Percentiles rank a stretch among this genome's conserved stretches.
phyloP scores from a whole-genome alignment of 495 filamentous ascomycete genomes.

The Penicillium verhagenii region DNA sequence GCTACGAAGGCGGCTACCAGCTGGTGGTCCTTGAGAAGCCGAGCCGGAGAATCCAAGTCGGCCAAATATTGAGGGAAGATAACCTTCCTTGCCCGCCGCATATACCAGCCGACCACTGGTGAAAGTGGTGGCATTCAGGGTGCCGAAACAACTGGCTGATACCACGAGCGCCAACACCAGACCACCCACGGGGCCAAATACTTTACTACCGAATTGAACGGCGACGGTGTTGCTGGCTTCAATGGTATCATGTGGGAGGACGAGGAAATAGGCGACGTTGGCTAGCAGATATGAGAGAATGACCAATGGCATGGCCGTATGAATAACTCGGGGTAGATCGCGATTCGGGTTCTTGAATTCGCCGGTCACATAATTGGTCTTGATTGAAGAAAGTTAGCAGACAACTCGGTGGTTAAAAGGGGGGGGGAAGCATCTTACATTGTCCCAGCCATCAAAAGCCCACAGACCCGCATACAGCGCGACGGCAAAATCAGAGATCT shows the following conservation, averaged over 20 bases:
- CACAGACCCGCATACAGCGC: constrained; percentile 94
- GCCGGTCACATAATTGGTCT: constrained; percentile 96
- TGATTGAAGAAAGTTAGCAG: constrained; percentile 5
- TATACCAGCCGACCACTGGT: constrained; percentile 91
- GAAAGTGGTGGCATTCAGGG: constrained; percentile 92
- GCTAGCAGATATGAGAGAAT: constrained; percentile 87
- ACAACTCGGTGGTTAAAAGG: background rate
- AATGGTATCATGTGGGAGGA: constrained; percentile 78
- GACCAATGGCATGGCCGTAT: constrained; percentile 94
- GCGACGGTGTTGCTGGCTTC: constrained; percentile 88
- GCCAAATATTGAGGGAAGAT: constrained; percentile 80
- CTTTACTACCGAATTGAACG: constrained; percentile 86
- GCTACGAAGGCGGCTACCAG: constrained; percentile 49
- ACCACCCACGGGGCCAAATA: constrained; percentile 81
- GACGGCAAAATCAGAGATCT: constrained; percentile 81
- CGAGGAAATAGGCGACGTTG: constrained; percentile 91
- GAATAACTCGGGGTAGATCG: constrained; percentile 91
- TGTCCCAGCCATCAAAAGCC: constrained; percentile 99
- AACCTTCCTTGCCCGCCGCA: constrained; percentile 92
- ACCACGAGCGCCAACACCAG: constrained; percentile 88
- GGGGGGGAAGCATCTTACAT: constrained; percentile 56
- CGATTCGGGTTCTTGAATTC: constrained; percentile 90
- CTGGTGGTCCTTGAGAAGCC: constrained; percentile 23
- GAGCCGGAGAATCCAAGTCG: constrained; percentile 69
- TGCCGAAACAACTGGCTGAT: constrained; percentile 83